Base-by-base conservation (phyloP, 176 grass and related monocot species). In the Oryza glaberrima region DNA sequence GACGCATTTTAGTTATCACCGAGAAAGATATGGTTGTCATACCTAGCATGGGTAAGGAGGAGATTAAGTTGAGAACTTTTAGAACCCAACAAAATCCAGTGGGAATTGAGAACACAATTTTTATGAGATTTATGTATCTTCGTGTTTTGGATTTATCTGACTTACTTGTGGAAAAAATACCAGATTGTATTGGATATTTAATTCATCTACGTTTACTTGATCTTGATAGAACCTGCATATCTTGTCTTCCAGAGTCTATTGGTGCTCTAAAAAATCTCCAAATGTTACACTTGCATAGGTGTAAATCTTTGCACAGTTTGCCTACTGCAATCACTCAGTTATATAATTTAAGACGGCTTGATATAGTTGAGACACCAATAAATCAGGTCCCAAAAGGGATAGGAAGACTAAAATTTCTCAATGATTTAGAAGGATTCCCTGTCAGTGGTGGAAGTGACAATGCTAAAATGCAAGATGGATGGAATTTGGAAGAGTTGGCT, bases 321-420 rank as follows among this genome's bases (percentile, higher is more conserved):
- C 72, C 72, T 28, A 15, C 1, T 1, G 32, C 44, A 12, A 44
- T n/a, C 35, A 75, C 72, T 20, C 32, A 7, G 4, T 9, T 75
- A 6, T 75, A 30, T 0, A 75, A 75, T 47, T 75, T 89, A 34
- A 84, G 87, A 25, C 32, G 58, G 7, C 68, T 80, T 56, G 14
- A 22, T 15, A 47, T 89, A 16, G 0, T 0, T 2, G 9, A 6
- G 0, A 69, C 69, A 35, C 26, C 76, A 68, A 20, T 88, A 77
- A 80, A 54, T 10, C 2, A 63, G 5, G 67, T 88, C 11, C 86
- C 86, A 45, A 65, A 85, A 26, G 88, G 88, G 15, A 77, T 85
- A 23, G 9, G 52, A 0, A 43, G 9, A 12, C 7, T 64, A 9
- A 20, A n/a, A 2, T 69, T 35, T 3, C 43, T 87, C 3, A 76